Evolutionary conservation across 257 asterid species (phyloP), one percentile per base, ranked within the genome.

Genomic region (Capsicum rhomboideum): DNA sequence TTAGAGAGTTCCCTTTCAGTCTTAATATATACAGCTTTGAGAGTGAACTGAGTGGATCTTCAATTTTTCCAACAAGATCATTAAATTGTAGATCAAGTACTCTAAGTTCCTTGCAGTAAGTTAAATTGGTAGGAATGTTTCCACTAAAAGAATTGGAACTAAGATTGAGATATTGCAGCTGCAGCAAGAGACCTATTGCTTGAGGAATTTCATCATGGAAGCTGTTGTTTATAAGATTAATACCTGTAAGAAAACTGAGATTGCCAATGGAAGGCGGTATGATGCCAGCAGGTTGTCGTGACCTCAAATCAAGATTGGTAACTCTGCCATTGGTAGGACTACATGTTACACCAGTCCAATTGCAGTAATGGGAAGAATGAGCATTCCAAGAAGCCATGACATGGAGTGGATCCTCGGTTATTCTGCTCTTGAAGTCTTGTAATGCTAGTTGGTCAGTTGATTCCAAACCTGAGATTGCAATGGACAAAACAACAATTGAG

Each of bases 341-440:
- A 44, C 90, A 86, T 1, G 80, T 56, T 18, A 88, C 75, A 18
- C 90, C 89, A 16, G 54, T 16, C 90, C 90, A 86, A 12, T 46
- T 56, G 75, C 90, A 85, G 82, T 55, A 64, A 46, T 72, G 82
- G 11, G 34, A 53, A 4, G 86, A 82, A 54, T 40, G 80, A n/a
- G n/a, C n/a, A 78, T 85, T 80, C 87, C 87, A 85, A 28, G 55
- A 80, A 18, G 49, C 9, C 53, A 79, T 8, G 0, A 34, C 37
- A 8, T 21, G 44, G 8, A 23, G 23, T 49, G 61, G 81, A 75
- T 49, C 81, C 6, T 49, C 8, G 0, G 23, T 75, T 75, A 50
- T 75, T 26, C 81, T 49, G 61, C 8, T 49, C 26, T 75, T 75
- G 16, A 75, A 75, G 81, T 75, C 26, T 26, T 23, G 26, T 49